Evolutionary conservation across 2,329 filamentous ascomycete genomes (phyloP).

Genomic region (Rhytidhysteron rufulum): DNA sequence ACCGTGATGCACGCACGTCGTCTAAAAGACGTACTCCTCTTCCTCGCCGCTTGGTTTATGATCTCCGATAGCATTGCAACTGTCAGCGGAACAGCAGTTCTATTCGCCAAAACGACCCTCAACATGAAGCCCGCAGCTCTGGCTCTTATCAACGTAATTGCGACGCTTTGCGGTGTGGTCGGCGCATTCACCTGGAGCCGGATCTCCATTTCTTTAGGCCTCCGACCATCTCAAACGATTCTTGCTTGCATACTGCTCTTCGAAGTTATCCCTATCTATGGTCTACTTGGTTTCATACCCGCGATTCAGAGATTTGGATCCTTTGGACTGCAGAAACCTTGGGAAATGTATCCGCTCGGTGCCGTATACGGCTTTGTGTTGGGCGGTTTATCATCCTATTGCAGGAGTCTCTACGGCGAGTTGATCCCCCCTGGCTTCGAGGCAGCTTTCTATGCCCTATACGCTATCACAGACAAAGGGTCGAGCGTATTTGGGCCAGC

Average conservation of each 20-base stretch:
- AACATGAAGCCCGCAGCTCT: slow-evolving; percentile 85
- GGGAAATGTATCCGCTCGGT: slow-evolving; percentile 94
- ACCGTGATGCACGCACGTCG: slow-evolving; percentile 72
- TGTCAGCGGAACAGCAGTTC: slow-evolving; percentile 86
- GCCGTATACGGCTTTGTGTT: slow-evolving; percentile 90
- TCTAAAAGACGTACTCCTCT: slow-evolving; percentile 70
- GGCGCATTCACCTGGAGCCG: slow-evolving; percentile 89
- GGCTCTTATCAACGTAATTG: slow-evolving; percentile 90
- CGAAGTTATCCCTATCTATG: slow-evolving; percentile 89
- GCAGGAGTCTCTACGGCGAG: slow-evolving; percentile 86
- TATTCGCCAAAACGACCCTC: slow-evolving; percentile 92
- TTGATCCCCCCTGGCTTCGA: slow-evolving; percentile 92
- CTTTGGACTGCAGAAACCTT: slow-evolving; percentile 83
- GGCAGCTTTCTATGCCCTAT: slow-evolving; percentile 92
- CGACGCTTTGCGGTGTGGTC: slow-evolving; percentile 75
- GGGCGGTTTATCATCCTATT: slow-evolving; percentile 89
- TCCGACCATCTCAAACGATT: slow-evolving; percentile 82
- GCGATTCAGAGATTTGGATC: slow-evolving; percentile 71
- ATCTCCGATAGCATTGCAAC: slow-evolving; percentile 93
- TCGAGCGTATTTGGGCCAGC: slow-evolving; percentile 90
- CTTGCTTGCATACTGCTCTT: slow-evolving; percentile 88
- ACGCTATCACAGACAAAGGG: slow-evolving; percentile 96
- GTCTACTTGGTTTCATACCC: slow-evolving; percentile 81
- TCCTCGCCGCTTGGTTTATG: slow-evolving; percentile 88
- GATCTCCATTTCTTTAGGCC: slow-evolving; percentile 64